These are phyloP conservation scores for Lathyrus sativus DNA, from an alignment of 306 rosid genomes.

Conservation along the genomic window DNA sequence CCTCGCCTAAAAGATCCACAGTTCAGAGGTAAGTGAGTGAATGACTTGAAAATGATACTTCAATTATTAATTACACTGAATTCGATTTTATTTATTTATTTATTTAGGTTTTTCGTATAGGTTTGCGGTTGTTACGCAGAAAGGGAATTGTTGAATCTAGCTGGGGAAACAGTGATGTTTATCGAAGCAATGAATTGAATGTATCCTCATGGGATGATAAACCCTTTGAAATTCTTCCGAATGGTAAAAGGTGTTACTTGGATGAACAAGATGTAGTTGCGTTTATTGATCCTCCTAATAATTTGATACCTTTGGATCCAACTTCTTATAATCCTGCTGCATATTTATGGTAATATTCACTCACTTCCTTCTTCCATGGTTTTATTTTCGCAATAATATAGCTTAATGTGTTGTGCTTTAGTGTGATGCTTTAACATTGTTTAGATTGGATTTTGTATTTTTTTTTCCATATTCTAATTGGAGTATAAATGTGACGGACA, in stretches of 20 bases:
- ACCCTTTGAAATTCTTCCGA: slow-evolving; percentile 64
- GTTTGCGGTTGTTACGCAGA: slow-evolving; percentile 32
- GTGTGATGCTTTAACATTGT: no score
- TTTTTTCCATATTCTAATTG: not conserved
- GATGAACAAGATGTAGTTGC: slow-evolving; percentile 79
- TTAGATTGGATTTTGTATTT: not conserved
- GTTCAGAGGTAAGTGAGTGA: slow-evolving; percentile 36
- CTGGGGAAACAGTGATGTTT: slow-evolving; percentile 10
- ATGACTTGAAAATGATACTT: not conserved
- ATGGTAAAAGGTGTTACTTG: slow-evolving; percentile 58
- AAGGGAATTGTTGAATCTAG: slow-evolving; percentile 30
- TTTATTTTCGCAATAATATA: not conserved
- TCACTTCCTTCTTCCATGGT: not conserved
- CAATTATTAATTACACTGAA: not conserved
- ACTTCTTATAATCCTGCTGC: slow-evolving; percentile 82
- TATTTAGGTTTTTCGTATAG: slow-evolving; percentile 33
- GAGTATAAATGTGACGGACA: not conserved
- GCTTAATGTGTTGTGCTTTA: not conserved
- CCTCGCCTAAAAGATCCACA: slow-evolving; percentile 34
- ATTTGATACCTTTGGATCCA: slow-evolving; percentile 66
- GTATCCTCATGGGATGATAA: slow-evolving; percentile 71
- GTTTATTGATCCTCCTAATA: slow-evolving; percentile 81
- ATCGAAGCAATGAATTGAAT: slow-evolving; percentile 40
- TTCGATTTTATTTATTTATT: slow-evolving; percentile 2
- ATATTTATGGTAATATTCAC: slow-evolving; percentile 63